Base-by-base conservation (phyloP, 2,329 filamentous ascomycete genomes). In the Diaporthe australafricana region DNA sequence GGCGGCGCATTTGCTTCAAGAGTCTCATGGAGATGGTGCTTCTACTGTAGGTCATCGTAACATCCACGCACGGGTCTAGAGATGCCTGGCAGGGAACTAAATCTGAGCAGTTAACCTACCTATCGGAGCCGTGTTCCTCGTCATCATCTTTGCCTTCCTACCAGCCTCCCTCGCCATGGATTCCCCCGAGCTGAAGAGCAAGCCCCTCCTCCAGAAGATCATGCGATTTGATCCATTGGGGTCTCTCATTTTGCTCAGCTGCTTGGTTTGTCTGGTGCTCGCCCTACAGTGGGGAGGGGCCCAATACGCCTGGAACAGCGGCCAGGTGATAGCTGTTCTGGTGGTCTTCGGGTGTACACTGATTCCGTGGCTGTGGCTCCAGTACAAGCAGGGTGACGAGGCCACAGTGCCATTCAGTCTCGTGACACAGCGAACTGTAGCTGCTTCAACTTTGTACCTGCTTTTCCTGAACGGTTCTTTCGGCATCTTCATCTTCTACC, bases 381-480 rank as follows among this genome's bases (percentile, higher is more conserved):
- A 56, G 12, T 56, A 35, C 52, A 35, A 35, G 52, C 30, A 35
- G n/a, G 52, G 52, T 3, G 52, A 56, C 9, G 52, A 56, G 14
- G 52, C 52, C 20, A 56, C 52, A n/a, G 52, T 56, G 52, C 52
- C 52, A 55, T 55, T 55, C 52, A 55, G 27, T 55, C 52, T 55
- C 11, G 52, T 55, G 6, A n/a, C 27, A 32, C 52, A 55, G n/a
- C 27, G 52, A 55, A 55, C 52, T 55, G 52, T 55, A n/a, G 52
- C 52, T 20, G 52, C 52, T n/a, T 55, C 52, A 32, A 20, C 6
- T n/a, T 32, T 35, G 17, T 55, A 35, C 20, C 16, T 55, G 52
- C 52, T 55, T n/a, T 55, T 55, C 52, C 30, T 55, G 7, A 55
- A 55, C 17, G 52, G 52, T 12, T 20, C 27, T 55, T 55, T 55